Conservation (phyloP, 2,329 filamentous ascomycete genomes). For the Lachnellula cervina region DNA sequence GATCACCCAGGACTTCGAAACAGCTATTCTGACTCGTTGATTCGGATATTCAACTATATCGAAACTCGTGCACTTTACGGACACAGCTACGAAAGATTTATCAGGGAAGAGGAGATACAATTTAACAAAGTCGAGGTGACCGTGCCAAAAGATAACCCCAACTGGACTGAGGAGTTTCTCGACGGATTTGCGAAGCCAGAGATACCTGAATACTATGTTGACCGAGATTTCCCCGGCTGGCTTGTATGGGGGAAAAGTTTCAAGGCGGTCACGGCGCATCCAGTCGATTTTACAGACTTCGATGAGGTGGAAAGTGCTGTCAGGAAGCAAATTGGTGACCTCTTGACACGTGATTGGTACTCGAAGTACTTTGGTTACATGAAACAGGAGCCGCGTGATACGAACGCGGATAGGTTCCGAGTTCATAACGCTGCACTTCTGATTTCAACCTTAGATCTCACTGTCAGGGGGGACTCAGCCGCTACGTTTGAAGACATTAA, state of each 20-base stretch:
- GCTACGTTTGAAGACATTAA: conserved; percentile 86
- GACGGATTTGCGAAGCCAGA: conserved; percentile 69
- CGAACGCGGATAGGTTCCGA: conserved; percentile 76
- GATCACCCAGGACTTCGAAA: conserved; percentile 80
- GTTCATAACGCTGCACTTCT: conserved; percentile 84
- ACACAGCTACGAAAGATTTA: conserved; percentile 82
- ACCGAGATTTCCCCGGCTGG: conserved; percentile 92
- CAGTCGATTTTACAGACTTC: conserved; percentile 61
- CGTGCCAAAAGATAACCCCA: conserved; percentile 68
- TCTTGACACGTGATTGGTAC: conserved; percentile 82
- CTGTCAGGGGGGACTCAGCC: conserved; percentile 71
- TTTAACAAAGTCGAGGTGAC: conserved; percentile 70
- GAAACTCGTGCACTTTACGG: conserved; percentile 81
- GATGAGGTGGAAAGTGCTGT: conserved; percentile 73
- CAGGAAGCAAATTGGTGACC: conserved; percentile 72
- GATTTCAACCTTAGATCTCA: conserved; percentile 84
- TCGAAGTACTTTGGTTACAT: conserved; percentile 83
- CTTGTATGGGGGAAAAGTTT: conserved; percentile 90
- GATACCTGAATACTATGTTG: conserved; percentile 79
- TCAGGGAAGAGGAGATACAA: conserved; percentile 73
- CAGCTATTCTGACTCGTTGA: conserved; percentile 77
- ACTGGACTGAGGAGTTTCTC: conserved; percentile 76
- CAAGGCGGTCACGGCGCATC: conserved; percentile 69
- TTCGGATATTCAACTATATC: conserved; percentile 71
- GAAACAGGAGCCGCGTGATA: conserved; percentile 91